Evolutionary conservation across 2,329 filamentous ascomycete genomes (phyloP), one percentile per base, ranked within the genome.

Genomic region (Beauveria sp.): DNA sequence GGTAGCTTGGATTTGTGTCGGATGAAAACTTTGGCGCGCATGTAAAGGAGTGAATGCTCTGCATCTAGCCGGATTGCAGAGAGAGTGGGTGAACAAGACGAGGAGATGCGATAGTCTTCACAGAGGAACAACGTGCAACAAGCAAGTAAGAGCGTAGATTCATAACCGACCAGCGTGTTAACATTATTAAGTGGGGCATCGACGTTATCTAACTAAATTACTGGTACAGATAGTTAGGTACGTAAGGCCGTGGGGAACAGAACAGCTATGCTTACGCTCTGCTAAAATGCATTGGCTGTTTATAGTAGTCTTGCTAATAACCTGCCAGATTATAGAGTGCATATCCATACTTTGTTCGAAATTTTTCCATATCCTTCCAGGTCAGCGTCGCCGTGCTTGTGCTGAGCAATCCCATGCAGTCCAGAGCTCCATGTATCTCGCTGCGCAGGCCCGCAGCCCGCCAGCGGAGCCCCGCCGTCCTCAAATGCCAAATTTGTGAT

Each of bases 111-210:
- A 24, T 18, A n/a, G 14, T 20, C n/a, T 3, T 26, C n/a, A 7
- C 22, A 43, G 22, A 47, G 5, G 20, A 47, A 26, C 12, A 16
- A 42, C 43, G 30, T 12, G 53, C 28, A 16, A 24, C 20, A 10
- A 49, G 20, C 3, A 38, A 28, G 43, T 5, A 12, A 24, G 7
- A 8, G 24, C 14, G 22, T 38, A 24, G 59, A 22, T 24, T 51
- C 52, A 49, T 43, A 59, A 59, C n/a, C 57, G 57, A 58, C 60
- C 60, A 62, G 60, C 60, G 60, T 62, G 60, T 62, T 59, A 59
- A 62, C 60, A 38, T 38, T 38, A 38, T 38, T 38, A 38, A 38
- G 34, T 38, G 34, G 34, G 34, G 34, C 34, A 14, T 14, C 34
- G 30, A 38, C 34, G 34, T 12, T 38, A 34, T 12, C 30, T 12